These are phyloP conservation scores for Osmozyma mogii DNA, from an alignment of 805 yeast species.

Conservation along the genomic window DNA sequence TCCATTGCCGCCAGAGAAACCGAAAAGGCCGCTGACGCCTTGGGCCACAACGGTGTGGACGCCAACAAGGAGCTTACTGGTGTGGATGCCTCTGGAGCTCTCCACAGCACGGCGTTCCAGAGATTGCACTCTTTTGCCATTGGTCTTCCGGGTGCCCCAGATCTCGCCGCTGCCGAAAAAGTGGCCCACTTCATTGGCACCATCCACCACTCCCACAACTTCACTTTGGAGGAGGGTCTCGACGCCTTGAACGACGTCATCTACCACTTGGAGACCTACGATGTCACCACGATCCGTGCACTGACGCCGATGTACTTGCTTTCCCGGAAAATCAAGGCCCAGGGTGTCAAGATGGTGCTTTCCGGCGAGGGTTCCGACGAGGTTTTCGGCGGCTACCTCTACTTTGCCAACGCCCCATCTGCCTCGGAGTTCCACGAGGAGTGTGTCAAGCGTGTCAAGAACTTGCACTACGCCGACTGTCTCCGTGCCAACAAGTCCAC, in stretches of 20 bases:
- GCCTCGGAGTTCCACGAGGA: slow-evolving; percentile 92
- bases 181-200: slow-evolving; percentile 96
- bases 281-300: slow-evolving; percentile 98
- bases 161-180: slow-evolving; percentile 89
- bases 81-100: slow-evolving; percentile 80
- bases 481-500: slow-evolving; percentile 98
- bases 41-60: slow-evolving; percentile 42
- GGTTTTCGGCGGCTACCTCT: slow-evolving; percentile 96
- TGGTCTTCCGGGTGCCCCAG: slow-evolving; percentile 98
- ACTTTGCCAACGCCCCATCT: slow-evolving; percentile 94
- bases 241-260: slow-evolving; percentile 94
- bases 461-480: slow-evolving; percentile 96
- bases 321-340: slow-evolving; percentile 96
- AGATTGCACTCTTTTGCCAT: slow-evolving; percentile 92
- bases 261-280: slow-evolving; percentile 93
- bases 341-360: slow-evolving; percentile 98
- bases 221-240: slow-evolving; percentile 93
- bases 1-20: slow-evolving; percentile 97
- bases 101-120: slow-evolving; percentile 70
- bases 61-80: slow-evolving; percentile 77
- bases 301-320: slow-evolving; percentile 98
- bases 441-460: slow-evolving; percentile 92
- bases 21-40: slow-evolving; percentile 52
- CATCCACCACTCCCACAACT: slow-evolving; percentile 95
- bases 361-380: slow-evolving; percentile 99